Percentiles rank a stretch among this genome's conserved stretches.
Evolutionary conservation across 2,329 filamentous ascomycete genomes (phyloP).

Genomic region (Magnaporthales sp.): DNA sequence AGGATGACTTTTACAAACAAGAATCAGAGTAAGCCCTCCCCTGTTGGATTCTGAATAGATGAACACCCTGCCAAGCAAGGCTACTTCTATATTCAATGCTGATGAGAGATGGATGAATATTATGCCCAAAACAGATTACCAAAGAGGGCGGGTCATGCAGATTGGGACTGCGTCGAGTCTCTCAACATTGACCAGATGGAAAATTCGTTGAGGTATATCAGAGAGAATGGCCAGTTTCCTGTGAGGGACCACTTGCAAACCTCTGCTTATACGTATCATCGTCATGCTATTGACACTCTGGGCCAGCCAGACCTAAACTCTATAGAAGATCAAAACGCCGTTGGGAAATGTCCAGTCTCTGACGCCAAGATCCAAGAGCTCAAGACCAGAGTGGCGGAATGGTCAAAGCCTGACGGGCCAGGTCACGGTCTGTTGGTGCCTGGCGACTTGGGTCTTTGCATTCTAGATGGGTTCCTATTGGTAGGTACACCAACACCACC

Average conservation of each 20-base stretch:
- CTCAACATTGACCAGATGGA: constrained; percentile 64
- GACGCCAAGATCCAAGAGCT: constrained; percentile 35
- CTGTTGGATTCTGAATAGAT: no score
- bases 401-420: constrained; percentile 34
- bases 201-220: constrained; percentile 61
- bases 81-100: not conserved
- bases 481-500: not conserved
- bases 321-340: constrained; percentile 55
- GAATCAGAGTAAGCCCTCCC: constrained; percentile 53
- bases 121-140: constrained; percentile 36
- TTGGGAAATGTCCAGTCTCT: constrained; percentile 45
- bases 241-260: constrained; percentile 31
- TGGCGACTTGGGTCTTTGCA: constrained; percentile 43
- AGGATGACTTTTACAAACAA: constrained; percentile 90
- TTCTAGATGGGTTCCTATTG: constrained; percentile 85
- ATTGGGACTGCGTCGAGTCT: constrained; percentile 87
- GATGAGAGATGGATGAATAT: not conserved
- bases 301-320: constrained; percentile 39
- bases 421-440: constrained; percentile 26
- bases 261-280: not conserved
- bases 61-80: no score
- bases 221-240: constrained; percentile 54
- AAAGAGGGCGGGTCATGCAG: constrained; percentile 53
- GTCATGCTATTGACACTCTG: not conserved
- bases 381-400: constrained; percentile 36